These are phyloP conservation scores for Rubia balearica DNA, from an alignment of 305 asterid species.

Conservation along the genomic window DNA sequence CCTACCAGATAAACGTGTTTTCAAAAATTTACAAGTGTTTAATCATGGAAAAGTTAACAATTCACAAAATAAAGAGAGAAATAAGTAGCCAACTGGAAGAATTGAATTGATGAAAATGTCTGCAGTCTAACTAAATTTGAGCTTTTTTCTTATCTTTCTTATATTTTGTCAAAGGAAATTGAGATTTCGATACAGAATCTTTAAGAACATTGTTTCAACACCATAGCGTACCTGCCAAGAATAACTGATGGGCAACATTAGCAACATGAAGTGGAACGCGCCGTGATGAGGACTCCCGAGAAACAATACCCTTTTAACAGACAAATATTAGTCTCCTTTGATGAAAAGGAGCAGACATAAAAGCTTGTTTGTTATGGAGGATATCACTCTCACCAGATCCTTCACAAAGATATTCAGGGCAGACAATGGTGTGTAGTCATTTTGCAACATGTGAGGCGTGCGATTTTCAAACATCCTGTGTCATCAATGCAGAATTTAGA, in stretches of 20 bases:
- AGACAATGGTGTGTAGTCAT: conserved; percentile 91
- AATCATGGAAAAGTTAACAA: background rate
- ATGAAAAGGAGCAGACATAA: conserved; percentile 12
- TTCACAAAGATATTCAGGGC: conserved; percentile 97
- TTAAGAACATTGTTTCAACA: background rate
- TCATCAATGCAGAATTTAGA: conserved; percentile 6
- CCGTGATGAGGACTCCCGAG: conserved; percentile 75
- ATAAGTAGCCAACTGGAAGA: background rate
- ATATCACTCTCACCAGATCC: conserved; percentile 67
- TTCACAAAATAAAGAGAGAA: background rate
- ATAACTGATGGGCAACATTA: conserved; percentile 82
- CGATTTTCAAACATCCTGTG: conserved; percentile 99
- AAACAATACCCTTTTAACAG: conserved; percentile 78
- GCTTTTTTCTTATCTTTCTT: background rate
- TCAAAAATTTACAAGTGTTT: background rate
- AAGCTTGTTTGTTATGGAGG: background rate
- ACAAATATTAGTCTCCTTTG: conserved; percentile 16
- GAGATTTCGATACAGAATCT: background rate
- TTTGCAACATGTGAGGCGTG: conserved; percentile 90
- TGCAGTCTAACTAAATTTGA: background rate
- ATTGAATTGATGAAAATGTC: background rate
- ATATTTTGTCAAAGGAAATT: background rate
- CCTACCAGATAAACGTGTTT: background rate
- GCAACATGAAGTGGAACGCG: conserved; percentile 81
- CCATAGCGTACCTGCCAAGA: conserved; percentile 57